Evolutionary conservation across 73 alveolate genomes (phyloP).

Genomic region (Paramecium sonneborni): DNA sequence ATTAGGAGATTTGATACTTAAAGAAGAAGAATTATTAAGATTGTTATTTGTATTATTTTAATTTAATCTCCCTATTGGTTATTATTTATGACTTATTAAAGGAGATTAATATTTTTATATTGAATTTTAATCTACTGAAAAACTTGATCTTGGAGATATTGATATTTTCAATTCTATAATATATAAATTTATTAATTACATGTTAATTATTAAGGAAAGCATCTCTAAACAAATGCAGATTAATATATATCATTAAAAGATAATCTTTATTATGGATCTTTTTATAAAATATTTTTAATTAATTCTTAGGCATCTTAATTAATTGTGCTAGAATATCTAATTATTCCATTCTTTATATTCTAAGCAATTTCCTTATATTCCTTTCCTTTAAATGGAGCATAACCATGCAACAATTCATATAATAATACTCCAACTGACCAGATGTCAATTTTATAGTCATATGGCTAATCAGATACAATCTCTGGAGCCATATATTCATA

Average conservation of each 20-base stretch:
- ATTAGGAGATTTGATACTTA: constrained; percentile 29
- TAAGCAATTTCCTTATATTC: constrained; percentile 73
- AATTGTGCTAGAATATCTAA: constrained; percentile 66
- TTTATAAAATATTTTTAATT: constrained; percentile 71
- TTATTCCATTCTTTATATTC: constrained; percentile 74
- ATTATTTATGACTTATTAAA: not conserved
- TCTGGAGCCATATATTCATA: constrained; percentile 76
- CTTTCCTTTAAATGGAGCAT: constrained; percentile 84
- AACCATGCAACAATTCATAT: constrained; percentile 87
- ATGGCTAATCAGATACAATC: constrained; percentile 77
- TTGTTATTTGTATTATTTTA: not conserved
- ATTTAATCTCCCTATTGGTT: not conserved
- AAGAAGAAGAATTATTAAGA: not conserved
- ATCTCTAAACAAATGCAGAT: constrained; percentile 10
- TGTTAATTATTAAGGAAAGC: not conserved
- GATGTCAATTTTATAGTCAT: constrained; percentile 80
- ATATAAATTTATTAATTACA: not conserved
- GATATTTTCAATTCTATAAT: not conserved
- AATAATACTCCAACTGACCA: constrained; percentile 84
- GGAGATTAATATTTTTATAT: constrained; percentile 33
- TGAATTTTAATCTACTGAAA: not conserved
- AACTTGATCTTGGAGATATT: constrained; percentile 40
- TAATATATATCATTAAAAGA: constrained; percentile 47
- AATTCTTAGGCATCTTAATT: constrained; percentile 73
- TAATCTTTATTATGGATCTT: constrained; percentile 73